Percentiles rank a stretch among this genome's conserved stretches.
These are phyloP conservation scores for Singerocomus inundabilis DNA, from an alignment of 1,284 basidiomycete species.

Conservation along the genomic window DNA sequence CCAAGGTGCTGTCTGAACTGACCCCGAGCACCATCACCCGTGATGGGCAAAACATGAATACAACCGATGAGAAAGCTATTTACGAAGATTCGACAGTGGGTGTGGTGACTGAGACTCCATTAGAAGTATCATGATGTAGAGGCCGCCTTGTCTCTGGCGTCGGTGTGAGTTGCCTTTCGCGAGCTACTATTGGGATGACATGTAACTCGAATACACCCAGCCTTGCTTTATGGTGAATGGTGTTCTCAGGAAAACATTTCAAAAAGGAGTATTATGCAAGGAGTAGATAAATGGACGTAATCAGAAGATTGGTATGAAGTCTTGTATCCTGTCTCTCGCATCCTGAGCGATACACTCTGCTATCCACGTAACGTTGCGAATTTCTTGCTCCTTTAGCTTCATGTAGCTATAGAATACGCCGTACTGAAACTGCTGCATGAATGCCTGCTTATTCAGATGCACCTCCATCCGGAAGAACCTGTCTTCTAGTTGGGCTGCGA, in stretches of 20 bases:
- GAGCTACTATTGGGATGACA: background rate
- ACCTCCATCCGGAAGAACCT: slow-evolving; percentile 96
- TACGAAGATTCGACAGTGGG: background rate
- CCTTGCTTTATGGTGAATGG: background rate
- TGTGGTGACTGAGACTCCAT: background rate
- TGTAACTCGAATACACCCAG: background rate
- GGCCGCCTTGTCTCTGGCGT: background rate
- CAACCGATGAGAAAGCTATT: slow-evolving; percentile 12
- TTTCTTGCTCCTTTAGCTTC: slow-evolving; percentile 99
- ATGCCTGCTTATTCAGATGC: slow-evolving; percentile 88
- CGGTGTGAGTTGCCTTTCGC: background rate
- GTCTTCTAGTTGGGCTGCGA: slow-evolving; percentile 82
- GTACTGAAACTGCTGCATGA: slow-evolving; percentile 94
- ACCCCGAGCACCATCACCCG: slow-evolving; percentile 9
- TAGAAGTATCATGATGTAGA: slow-evolving; percentile 10
- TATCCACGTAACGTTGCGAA: slow-evolving; percentile 96
- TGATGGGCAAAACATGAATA: background rate
- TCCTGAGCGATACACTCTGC: slow-evolving; percentile 96
- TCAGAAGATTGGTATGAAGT: slow-evolving; percentile 87
- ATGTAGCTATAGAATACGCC: slow-evolving; percentile 92
- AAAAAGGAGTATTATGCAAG: slow-evolving; percentile 7
- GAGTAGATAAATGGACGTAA: slow-evolving; percentile 6
- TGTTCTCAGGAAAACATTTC: background rate
- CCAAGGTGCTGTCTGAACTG: slow-evolving; percentile 2
- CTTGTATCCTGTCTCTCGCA: slow-evolving; percentile 89